Conservation (phyloP, 2,329 filamentous ascomycete genomes). For the Lecanicillium sp. region DNA sequence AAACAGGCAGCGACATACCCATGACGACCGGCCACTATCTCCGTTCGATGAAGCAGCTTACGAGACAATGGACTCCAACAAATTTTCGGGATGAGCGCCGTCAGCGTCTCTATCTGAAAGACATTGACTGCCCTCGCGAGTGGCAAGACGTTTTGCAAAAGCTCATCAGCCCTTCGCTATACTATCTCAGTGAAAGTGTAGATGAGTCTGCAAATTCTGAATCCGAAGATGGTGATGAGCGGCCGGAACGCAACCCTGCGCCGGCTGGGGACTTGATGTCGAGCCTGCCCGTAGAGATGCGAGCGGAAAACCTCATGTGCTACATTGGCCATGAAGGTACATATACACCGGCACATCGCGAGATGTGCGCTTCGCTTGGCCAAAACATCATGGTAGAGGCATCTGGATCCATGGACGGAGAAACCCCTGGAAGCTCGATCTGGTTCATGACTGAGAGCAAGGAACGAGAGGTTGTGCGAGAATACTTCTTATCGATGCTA, state of each 20-base stretch:
- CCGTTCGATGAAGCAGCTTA: constrained; percentile 74
- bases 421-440: constrained; percentile 80
- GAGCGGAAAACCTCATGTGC: constrained; percentile 95
- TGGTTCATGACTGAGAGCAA: constrained; percentile 99
- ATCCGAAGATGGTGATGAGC: constrained; percentile 29
- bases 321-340: constrained; percentile 97
- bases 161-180: constrained; percentile 72
- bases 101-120: constrained; percentile 90
- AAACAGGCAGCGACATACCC: constrained; percentile 62
- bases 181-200: constrained; percentile 82
- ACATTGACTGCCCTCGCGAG: constrained; percentile 86
- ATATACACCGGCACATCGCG: constrained; percentile 87
- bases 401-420: constrained; percentile 63
- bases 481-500: constrained; percentile 88
- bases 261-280: constrained; percentile 92
- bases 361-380: constrained; percentile 94
- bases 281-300: constrained; percentile 76
- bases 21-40: constrained; percentile 89
- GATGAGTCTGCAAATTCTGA: constrained; percentile 21
- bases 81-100: constrained; percentile 73
- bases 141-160: constrained; percentile 78
- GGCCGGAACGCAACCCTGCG: constrained; percentile 51
- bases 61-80: constrained; percentile 69
- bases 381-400: constrained; percentile 99
- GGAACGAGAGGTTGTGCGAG: constrained; percentile 80